These are phyloP conservation scores for Syzygium jambos DNA, from an alignment of 345 rosid genomes.

Conservation along the genomic window DNA sequence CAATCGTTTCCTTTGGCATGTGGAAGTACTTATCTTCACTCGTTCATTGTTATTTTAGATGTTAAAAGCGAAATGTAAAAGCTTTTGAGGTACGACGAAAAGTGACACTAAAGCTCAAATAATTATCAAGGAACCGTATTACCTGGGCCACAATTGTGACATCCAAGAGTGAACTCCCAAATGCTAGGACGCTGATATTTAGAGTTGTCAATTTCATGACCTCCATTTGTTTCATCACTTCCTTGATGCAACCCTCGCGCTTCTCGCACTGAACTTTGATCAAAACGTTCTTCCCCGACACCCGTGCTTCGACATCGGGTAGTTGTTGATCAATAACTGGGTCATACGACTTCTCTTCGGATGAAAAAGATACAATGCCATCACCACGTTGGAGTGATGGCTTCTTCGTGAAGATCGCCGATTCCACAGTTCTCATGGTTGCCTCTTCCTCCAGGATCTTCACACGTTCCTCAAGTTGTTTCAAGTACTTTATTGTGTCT, in stretches of 20 bases:
- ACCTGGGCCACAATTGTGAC: conserved; percentile 64
- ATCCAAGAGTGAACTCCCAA: conserved; percentile 59
- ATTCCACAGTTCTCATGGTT: conserved; percentile 21
- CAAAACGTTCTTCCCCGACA: conserved; percentile 45
- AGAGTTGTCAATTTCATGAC: conserved; percentile 34
- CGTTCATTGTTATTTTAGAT: background rate
- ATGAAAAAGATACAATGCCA: background rate
- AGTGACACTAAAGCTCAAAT: background rate
- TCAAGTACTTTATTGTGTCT: conserved; percentile 60
- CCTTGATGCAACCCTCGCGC: conserved; percentile 27
- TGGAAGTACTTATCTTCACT: background rate
- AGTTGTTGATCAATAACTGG: conserved; percentile 14
- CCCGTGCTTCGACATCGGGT: conserved; percentile 63
- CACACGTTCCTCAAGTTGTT: conserved; percentile 55
- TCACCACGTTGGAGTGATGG: conserved; percentile 23
- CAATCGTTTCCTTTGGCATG: background rate
- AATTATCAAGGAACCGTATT: background rate
- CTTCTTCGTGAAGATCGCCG: conserved; percentile 35
- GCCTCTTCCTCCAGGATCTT: background rate
- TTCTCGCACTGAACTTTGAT: conserved; percentile 57
- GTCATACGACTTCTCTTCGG: background rate
- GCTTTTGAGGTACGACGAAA: background rate
- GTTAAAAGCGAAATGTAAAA: background rate
- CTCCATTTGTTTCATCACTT: conserved; percentile 42
- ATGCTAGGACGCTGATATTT: conserved; percentile 47